Evolutionary conservation across 2,329 filamentous ascomycete genomes (phyloP).

Genomic region (Penicillium psychrosexuale): DNA sequence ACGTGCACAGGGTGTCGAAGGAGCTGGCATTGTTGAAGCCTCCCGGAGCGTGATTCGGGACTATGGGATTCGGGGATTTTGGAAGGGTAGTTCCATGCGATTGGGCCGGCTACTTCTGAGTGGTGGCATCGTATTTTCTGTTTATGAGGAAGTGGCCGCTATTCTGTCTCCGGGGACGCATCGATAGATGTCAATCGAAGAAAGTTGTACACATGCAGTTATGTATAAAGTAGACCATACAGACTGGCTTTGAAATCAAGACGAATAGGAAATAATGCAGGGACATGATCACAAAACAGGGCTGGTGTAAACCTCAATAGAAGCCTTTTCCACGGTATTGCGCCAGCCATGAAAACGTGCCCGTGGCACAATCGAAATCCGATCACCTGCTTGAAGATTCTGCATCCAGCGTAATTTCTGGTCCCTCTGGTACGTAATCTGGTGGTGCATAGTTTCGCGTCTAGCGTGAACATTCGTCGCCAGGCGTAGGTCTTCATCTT

Average conservation of each 20-base stretch:
- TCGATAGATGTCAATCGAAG: not conserved
- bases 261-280: not conserved
- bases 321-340: constrained; percentile 4
- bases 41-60: constrained; percentile 54
- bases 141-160: constrained; percentile 57
- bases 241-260: not conserved
- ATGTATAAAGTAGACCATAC: not conserved
- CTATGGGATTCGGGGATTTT: constrained; percentile 59
- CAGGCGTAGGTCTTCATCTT: not conserved
- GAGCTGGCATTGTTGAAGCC: constrained; percentile 57
- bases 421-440: not conserved
- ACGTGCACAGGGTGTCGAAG: constrained; percentile 57
- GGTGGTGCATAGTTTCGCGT: not conserved
- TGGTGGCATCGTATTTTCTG: constrained; percentile 64
- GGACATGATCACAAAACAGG: not conserved
- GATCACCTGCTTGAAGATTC: constrained; percentile 1
- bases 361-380: constrained; percentile 3
- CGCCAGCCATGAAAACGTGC: constrained; percentile 6
- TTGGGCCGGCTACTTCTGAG: constrained; percentile 62
- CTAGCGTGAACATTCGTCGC: constrained; percentile 9
- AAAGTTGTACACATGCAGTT: no score
- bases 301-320: constrained; percentile 8
- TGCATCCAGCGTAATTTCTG: not conserved
- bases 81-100: constrained; percentile 67
- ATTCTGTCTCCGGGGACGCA: constrained; percentile 43